Evolutionary conservation across 176 grass and related monocot species (phyloP), one percentile per base, ranked within the genome.

Genomic region (Raddia guianensis): DNA sequence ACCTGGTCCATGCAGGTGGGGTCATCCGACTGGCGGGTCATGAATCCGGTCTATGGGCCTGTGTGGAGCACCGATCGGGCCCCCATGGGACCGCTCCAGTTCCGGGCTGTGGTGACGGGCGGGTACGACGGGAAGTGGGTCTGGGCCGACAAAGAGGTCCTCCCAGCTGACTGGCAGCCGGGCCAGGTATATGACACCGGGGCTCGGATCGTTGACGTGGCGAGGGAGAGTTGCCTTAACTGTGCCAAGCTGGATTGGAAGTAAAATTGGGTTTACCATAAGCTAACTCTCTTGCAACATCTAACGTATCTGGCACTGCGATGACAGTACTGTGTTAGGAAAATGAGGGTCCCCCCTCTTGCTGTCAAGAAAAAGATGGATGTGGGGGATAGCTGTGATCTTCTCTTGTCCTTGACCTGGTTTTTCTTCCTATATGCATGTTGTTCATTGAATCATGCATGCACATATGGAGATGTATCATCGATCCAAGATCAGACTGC

Each of bases 111-210:
- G 49, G 94, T 97, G 65, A 97, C 91, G 0, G 88, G 86, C 0
- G 94, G 94, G 4, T 93, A 77, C 5, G 87, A 90, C 0, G 90
- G 93, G 3, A 93, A 93, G 48, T 97, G 93, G 91, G 88, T 93
- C 45, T 89, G 88, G 91, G 85, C 88, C 0, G 91, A 93, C 21
- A 84, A 80, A 53, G 88, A 86, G 80, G 90, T 97, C 40, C 88
- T 93, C n/a, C 94, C 94, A 0, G 77, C 73, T 2, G 16, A 87
- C 53, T 93, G 91, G 94, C 82, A 53, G 56, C 75, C 84, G 0
- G 83, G 93, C 0, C 60, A 42, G 8, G 73, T 93, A 15, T 93
- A 93, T 1, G 90, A 93, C 77, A 77, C 86, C 6, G 87, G 91
- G 2, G 80, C 92, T 49, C 88, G 55, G 55, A 88, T 93, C 15